Base-by-base conservation (phyloP, 768 basidiomycete species). In the Strobilomyces echinocephalus region DNA sequence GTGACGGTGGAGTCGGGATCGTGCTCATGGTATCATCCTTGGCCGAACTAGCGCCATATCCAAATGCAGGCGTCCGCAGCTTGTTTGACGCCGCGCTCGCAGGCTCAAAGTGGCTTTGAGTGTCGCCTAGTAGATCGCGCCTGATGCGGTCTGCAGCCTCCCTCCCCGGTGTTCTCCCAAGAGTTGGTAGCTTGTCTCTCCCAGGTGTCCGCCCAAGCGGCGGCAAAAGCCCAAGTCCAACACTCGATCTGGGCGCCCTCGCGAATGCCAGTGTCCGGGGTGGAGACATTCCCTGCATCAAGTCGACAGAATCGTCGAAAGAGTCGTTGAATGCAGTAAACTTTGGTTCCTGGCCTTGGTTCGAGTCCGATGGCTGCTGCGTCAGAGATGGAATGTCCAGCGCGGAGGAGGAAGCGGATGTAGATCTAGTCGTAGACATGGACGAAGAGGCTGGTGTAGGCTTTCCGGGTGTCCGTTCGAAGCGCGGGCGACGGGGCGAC, bases 71-170 rank as follows among this genome's bases (percentile, higher is more conserved):
- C 28, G 65, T 70, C 44, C 62, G 59, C 36, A 65, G 21, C 53
- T 56, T 62, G 30, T 58, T 59, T n/a, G 60, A 52, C 9, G 54
- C 47, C 11, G 43, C 43, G 30, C 53, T 46, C 18, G 40, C 46
- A 40, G 64, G 58, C 18, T 55, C 63, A 2, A 63, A 46, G 21
- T 70, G 76, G 46, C 64, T 71, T 58, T 80, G 78, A 20, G 77
- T 72, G 53, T 80, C 77, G 21, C 77, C 79, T 18, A 91, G 69
- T 3, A 91, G 72, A 65, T 86, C 84, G 30, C 75, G 75, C 47
- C 80, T 78, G 48, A 92, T 88, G 14, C 85, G 77, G 11, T 78
- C 74, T 1, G 86, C 87, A 4, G 88, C 90, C 54, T 84, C 82
- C 62, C 80, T 85, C 30, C 76, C 78, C 0, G 91, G 91, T 3